Base-by-base conservation (phyloP, 257 asterid genomes). In the Solanum habrochaites region DNA sequence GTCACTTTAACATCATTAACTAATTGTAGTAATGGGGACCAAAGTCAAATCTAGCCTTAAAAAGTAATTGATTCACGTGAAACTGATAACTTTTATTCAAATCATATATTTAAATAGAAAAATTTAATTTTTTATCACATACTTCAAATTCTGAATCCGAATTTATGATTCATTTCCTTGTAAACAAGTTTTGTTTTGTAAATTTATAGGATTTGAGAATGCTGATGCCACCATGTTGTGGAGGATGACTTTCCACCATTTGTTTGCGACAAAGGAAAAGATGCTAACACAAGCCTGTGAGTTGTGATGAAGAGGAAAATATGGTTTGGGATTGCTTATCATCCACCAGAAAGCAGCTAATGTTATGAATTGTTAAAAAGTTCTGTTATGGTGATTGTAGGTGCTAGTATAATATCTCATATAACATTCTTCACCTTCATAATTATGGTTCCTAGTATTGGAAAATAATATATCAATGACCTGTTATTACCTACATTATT, bases 291-390 rank as follows among this genome's bases (percentile, higher is more conserved):
- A 62, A 88, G 85, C 86, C 90, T 1, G 25, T 47, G 3, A 11
- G 21, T n/a, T 93, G 94, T 49, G 78, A 70, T 14, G 90, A 92
- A 87, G 93, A 35, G 89, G 88, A 67, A 88, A 78, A 3, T 93
- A 91, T 29, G 93, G 85, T 93, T 87, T 92, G 95, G 95, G 95
- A 93, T n/a, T 80, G 94, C 95, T 71, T 92, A 92, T 64, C 94
- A 93, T 70, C 95, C 95, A 29, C 88, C 95, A 0, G 91, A n/a
- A 93, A 78, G 94, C 95, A 56, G 91, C 93, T 75, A 92, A 93
- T 91, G 86, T 87, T 74, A 82, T 87, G n/a, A 47, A 71, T 90
- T 4, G 95, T 93, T 42, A 66, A 89, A 67, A 89, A 82, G 58
- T 31, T 92, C 47, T 91, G 20, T n/a, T 73, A 90, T 75, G 94